These are phyloP conservation scores for Nematocida sp. DNA, from an alignment of 371 early-diverging fungal species.

Conservation along the genomic window DNA sequence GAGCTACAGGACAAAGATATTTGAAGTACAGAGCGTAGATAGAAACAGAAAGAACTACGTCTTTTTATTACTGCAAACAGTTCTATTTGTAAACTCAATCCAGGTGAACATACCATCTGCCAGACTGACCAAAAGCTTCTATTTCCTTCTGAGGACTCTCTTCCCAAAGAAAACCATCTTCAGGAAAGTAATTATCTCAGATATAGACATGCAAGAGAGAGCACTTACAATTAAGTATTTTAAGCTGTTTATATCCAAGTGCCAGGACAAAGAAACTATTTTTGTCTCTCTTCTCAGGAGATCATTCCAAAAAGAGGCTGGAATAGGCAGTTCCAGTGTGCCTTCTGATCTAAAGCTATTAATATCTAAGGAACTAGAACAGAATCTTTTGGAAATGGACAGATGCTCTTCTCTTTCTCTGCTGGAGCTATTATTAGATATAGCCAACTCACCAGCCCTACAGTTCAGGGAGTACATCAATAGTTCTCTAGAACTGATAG, in stretches of 20 bases:
- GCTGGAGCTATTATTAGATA: constrained; percentile 24
- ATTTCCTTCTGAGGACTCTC: constrained; percentile 42
- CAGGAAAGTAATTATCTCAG: constrained; percentile 17
- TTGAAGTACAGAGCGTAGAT: constrained; percentile 31
- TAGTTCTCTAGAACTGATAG: constrained; percentile 2
- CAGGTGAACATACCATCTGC: constrained; percentile 16
- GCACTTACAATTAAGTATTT: constrained; percentile 42
- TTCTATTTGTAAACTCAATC: constrained; percentile 9
- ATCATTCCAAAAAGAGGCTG: constrained; percentile 40
- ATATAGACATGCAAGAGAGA: constrained; percentile 31
- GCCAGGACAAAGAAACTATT: constrained; percentile 42
- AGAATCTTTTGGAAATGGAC: not conserved
- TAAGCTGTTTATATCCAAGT: constrained; percentile 39
- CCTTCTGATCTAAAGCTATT: constrained; percentile 43
- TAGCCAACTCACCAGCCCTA: constrained; percentile 24
- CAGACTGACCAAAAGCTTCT: constrained; percentile 39
- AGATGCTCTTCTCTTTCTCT: constrained; percentile 36
- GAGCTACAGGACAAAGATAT: constrained; percentile 2
- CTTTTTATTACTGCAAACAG: constrained; percentile 36
- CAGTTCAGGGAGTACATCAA: constrained; percentile 48
- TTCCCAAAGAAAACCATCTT: constrained; percentile 45
- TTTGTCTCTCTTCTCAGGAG: constrained; percentile 44
- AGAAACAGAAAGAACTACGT: not conserved
- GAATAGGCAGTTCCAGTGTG: constrained; percentile 25
- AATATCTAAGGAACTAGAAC: constrained; percentile 40